A percentile compares a stretch with the other conserved stretches of the same genome.
phyloP scores from a whole-genome alignment of 305 asterid species.

The Fraxinus platypoda region DNA sequence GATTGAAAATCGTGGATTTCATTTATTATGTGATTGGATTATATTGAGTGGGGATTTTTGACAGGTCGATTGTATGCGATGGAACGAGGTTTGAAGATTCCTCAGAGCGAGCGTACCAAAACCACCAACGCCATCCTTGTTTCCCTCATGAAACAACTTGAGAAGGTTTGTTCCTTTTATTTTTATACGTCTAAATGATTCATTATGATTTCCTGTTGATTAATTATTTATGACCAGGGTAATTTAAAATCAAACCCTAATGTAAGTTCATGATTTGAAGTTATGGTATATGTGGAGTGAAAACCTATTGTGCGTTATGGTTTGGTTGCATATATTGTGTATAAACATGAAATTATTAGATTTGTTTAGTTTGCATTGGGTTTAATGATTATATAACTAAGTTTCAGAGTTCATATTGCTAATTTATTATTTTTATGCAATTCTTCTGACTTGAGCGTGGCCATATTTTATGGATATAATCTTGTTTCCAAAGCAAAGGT shows the following conservation, averaged over 20 bases:
- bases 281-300: neutral
- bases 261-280: neutral
- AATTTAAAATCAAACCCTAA: neutral
- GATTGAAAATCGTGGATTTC: neutral
- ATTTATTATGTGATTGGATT: neutral
- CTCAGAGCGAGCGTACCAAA: slow-evolving; percentile 75
- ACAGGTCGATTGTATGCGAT: slow-evolving; percentile 91
- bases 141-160: slow-evolving; percentile 85
- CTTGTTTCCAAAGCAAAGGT: neutral
- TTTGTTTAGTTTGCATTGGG: neutral
- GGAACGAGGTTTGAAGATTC: slow-evolving; percentile 89
- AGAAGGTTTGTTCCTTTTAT: slow-evolving; percentile 48
- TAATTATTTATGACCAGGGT: neutral
- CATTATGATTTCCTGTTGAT: neutral
- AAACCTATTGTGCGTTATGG: neutral
- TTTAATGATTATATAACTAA: neutral
- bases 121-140: slow-evolving; percentile 67
- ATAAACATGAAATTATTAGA: neutral
- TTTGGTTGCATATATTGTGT: neutral
- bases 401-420: neutral
- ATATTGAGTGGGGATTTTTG: neutral
- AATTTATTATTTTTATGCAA: neutral
- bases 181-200: neutral
- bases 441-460: neutral
- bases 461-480: neutral